phyloP scores from a whole-genome alignment of 2,329 filamentous ascomycete species.

The Fusarium nisikadoi region DNA sequence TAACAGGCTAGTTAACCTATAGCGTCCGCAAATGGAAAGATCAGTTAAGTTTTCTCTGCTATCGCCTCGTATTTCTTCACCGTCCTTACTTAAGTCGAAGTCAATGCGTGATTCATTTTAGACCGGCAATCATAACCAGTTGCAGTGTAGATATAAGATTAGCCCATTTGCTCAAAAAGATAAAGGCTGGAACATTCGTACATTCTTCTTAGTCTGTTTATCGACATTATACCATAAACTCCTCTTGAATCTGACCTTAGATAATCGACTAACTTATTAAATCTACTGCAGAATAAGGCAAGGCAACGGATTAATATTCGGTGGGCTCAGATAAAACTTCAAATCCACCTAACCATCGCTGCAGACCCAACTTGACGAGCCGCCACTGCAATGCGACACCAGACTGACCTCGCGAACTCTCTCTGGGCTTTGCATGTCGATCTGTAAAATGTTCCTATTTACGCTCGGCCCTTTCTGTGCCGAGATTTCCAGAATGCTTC shows the following conservation, averaged over 20 bases:
- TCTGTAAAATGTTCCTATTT: rapidly evolving
- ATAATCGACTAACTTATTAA: no score
- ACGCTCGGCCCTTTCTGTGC: neutral
- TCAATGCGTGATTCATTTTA: neutral
- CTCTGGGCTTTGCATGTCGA: neutral
- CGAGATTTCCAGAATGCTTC: neutral
- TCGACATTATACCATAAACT: no score
- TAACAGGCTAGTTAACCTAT: neutral
- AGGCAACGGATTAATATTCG: rapidly evolving
- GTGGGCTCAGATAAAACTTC: rapidly evolving
- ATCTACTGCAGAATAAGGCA: no score
- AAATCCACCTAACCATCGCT: no score
- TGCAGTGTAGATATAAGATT: rapidly evolving
- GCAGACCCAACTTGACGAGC: rapidly evolving
- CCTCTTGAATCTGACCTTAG: no score
- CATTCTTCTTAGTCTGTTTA: no score
- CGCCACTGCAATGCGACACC: no score
- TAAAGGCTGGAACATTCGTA: no score
- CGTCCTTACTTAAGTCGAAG: neutral
- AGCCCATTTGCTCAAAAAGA: rapidly evolving
- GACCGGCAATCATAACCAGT: rapidly evolving
- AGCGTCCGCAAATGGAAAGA: neutral
- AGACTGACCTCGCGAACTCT: rapidly evolving
- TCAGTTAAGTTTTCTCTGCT: rapidly evolving
- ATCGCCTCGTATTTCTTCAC: neutral